Evolutionary conservation across 129 eudicot species (phyloP), one percentile per base, ranked within the genome.

Genomic region (Flaveria trinervia): DNA sequence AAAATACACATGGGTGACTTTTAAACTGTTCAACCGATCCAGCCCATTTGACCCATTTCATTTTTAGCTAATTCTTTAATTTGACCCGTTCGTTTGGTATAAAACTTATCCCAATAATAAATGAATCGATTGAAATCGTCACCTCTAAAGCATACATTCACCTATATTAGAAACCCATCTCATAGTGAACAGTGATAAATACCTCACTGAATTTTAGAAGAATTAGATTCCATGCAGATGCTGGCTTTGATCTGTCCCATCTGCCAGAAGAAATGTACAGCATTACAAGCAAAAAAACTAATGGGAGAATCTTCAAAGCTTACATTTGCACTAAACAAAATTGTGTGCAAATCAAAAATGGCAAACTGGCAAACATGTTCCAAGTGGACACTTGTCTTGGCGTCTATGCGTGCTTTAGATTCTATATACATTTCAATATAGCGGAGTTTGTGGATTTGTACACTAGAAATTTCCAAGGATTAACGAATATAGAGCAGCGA

Each of bases 131-230:
- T 65, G 48, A 33, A n/a, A 30, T 33, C 10, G 6, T 17, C 26
- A 39, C 43, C 43, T 59, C 65, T 59, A 8, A 45, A 22, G 26
- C 22, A 52, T 14, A 2, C 22, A 50, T 76, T 77, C 20, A 52
- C 68, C 12, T 41, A 49, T 13, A 26, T 46, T 20, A 0, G 22
- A 20, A 20, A 20, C 22, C 22, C 22, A 20, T 20, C 22, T 20
- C 22, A 68, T 33, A 41, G 16, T 60, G 45, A 60, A 77, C 2
- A 67, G 23, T 30, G 41, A 56, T 55, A 15, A 30, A 65, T 91
- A 94, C 99, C 99, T 94, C 99, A 48, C 77, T 83, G 43, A 94
- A 94, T 77, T 77, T 89, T 25, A 94, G 84, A 69, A 94, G 97
- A 77, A 94, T 82, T 48, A 94, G 80, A 82, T 94, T 94, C 36